Evolutionary conservation across 2,329 filamentous ascomycete genomes (phyloP).

Genomic region (Verticillium tricorpus): DNA sequence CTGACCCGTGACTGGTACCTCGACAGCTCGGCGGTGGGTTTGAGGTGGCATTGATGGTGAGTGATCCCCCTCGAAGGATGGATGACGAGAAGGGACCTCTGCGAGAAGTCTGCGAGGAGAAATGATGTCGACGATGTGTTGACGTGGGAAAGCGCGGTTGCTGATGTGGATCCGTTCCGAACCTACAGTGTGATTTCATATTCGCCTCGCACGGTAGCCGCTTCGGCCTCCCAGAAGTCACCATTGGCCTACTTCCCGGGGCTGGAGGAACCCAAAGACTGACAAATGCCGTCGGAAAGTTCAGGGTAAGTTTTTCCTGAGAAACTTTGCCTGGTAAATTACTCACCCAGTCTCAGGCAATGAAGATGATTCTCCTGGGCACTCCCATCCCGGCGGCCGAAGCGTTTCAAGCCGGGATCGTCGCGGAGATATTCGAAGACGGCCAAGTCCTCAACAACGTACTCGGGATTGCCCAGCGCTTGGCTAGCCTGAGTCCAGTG

Average conservation of each 20-base stretch:
- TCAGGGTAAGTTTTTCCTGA: slow-evolving; percentile 22
- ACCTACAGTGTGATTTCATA: slow-evolving; percentile 29
- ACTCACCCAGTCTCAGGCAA: slow-evolving; percentile 15
- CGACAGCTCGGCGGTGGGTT: slow-evolving; percentile 42
- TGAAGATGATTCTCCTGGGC: slow-evolving; percentile 22
- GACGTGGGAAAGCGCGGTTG: not conserved
- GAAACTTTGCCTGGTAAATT: not conserved
- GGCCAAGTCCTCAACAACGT: slow-evolving; percentile 20
- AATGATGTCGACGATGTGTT: not conserved
- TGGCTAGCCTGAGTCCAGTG: slow-evolving; percentile 19
- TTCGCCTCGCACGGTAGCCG: slow-evolving; percentile 25
- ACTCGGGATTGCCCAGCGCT: slow-evolving; percentile 16
- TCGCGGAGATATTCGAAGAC: slow-evolving; percentile 20
- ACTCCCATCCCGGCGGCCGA: slow-evolving; percentile 21
- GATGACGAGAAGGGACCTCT: not conserved
- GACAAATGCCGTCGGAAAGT: slow-evolving; percentile 32
- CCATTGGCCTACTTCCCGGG: slow-evolving; percentile 30
- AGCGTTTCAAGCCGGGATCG: slow-evolving; percentile 19
- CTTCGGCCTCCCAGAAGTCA: slow-evolving; percentile 32
- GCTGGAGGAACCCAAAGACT: slow-evolving; percentile 33
- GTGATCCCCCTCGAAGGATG: not conserved
- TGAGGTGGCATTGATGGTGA: slow-evolving; percentile 40
- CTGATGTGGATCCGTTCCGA: not conserved
- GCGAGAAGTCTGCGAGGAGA: slow-evolving; percentile 11
- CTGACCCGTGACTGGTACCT: not conserved